Percentiles rank a stretch among this genome's conserved stretches.
These are phyloP conservation scores for Hemisphaericaspora lyxosophila DNA, from an alignment of 1,139 yeast species.

Conservation along the genomic window DNA sequence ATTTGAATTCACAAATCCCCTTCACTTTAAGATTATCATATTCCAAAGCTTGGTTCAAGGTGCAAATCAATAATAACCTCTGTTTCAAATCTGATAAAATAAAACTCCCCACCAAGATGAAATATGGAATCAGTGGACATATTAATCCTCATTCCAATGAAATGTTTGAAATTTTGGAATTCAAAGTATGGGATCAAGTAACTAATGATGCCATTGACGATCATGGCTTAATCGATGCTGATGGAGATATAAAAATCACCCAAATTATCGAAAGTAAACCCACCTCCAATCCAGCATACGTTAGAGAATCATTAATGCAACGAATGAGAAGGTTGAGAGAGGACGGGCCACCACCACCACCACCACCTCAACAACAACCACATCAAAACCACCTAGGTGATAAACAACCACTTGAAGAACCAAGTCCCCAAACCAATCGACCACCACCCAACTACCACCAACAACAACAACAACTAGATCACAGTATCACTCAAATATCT, in stretches of 20 bases:
- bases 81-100: slow-evolving; percentile 65
- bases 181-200: slow-evolving; percentile 53
- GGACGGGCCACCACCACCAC: slow-evolving; percentile 13
- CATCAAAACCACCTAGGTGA: too few relatives aligned
- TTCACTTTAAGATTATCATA: slow-evolving; percentile 65
- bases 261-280: slow-evolving; percentile 16
- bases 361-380: slow-evolving; percentile 4
- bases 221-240: slow-evolving; percentile 49
- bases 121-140: slow-evolving; percentile 53
- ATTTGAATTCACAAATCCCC: slow-evolving; percentile 69
- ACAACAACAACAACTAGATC: slow-evolving; percentile 2
- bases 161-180: slow-evolving; percentile 57
- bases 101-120: slow-evolving; percentile 29
- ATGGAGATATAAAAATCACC: slow-evolving; percentile 34
- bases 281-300: slow-evolving; percentile 9
- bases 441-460: slow-evolving; percentile 5
- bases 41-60: slow-evolving; percentile 47
- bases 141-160: slow-evolving; percentile 45
- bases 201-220: slow-evolving; percentile 59
- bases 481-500: too few relatives aligned
- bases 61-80: slow-evolving; percentile 68
- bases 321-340: slow-evolving; percentile 29
- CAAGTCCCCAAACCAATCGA: not conserved
- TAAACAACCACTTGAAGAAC: not conserved
- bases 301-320: slow-evolving; percentile 42